Evolutionary conservation across 106 monocot genomes (phyloP), one percentile per base, ranked within the genome.

Genomic region (Agapanthus africanus): DNA sequence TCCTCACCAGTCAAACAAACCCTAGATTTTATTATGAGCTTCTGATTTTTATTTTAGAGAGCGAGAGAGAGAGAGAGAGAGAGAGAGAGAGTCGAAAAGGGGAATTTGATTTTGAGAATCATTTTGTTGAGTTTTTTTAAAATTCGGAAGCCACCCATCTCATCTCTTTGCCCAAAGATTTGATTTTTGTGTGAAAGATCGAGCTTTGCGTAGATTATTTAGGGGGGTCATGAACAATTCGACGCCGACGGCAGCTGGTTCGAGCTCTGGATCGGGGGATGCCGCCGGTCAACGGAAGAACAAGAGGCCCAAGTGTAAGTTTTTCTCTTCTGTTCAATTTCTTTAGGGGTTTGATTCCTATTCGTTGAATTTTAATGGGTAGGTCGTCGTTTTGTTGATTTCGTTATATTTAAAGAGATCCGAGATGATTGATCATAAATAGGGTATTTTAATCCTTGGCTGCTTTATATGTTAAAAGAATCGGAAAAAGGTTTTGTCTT

Each of bases 191-290:
- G 47, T 22, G 39, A 40, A 40, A 40, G 40, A 11, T 65, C 7
- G 37, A 65, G 22, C 25, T 23, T 59, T 59, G 21, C 16, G 26
- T 28, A 56, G 9, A 0, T 8, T 1, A 28, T 30, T 7, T n/a
- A n/a, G 37, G 1, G 64, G 23, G 33, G 35, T 1, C 34, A 68
- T 68, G 68, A 50, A 49, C 18, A 50, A 68, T n/a, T 19, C 32
- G 46, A 33, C 68, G 28, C 33, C 44, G 10, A 47, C 68, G 21
- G 49, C 47, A 19, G 47, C 68, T 49, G 68, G 32, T 18, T 49
- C 68, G 31, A 68, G 68, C 49, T 47, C 68, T n/a, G 68, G 49
- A 68, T 44, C 68, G 15, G n/a, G n/a, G n/a, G 68, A 68, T 49
- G 38, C 18, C 6, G 34, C 68, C 6, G 47, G 18, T 50, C 31